These are phyloP conservation scores for Lumnitzera littorea DNA, from an alignment of 345 rosid genomes.

Conservation along the genomic window DNA sequence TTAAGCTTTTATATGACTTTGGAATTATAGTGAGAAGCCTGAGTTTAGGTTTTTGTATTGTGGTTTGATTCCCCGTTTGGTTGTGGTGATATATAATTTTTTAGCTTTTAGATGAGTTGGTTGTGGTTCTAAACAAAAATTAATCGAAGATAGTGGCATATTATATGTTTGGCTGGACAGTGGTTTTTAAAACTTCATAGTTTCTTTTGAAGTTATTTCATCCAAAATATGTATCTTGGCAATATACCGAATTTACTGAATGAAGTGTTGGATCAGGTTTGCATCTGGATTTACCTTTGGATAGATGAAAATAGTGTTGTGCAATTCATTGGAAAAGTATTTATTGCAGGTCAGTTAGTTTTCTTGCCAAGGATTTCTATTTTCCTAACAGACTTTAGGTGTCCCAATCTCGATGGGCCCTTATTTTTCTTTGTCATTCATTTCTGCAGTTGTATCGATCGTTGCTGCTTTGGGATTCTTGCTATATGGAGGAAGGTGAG, in stretches of 20 bases:
- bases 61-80: no score
- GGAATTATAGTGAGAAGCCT: no score
- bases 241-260: not conserved
- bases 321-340: slow-evolving; percentile 72
- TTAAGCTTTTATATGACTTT: no score
- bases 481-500: slow-evolving; percentile 97
- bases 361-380: not conserved
- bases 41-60: no score
- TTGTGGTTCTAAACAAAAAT: no score
- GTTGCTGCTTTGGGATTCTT: slow-evolving; percentile 89
- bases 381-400: not conserved
- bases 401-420: slow-evolving; percentile 2
- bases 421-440: slow-evolving; percentile 3
- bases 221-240: not conserved
- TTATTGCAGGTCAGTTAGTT: slow-evolving; percentile 63
- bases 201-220: not conserved
- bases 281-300: slow-evolving; percentile 89
- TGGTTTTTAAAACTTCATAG: not conserved
- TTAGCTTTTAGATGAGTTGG: no score
- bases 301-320: slow-evolving; percentile 62
- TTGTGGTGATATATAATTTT: no score
- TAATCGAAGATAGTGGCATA: no score
- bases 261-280: slow-evolving; percentile 39
- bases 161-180: not conserved
- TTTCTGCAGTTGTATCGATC: slow-evolving; percentile 70